Percentiles rank a stretch among this genome's conserved stretches.
phyloP scores from a whole-genome alignment of 305 asterid genomes.

The Coffea humblotiana region DNA sequence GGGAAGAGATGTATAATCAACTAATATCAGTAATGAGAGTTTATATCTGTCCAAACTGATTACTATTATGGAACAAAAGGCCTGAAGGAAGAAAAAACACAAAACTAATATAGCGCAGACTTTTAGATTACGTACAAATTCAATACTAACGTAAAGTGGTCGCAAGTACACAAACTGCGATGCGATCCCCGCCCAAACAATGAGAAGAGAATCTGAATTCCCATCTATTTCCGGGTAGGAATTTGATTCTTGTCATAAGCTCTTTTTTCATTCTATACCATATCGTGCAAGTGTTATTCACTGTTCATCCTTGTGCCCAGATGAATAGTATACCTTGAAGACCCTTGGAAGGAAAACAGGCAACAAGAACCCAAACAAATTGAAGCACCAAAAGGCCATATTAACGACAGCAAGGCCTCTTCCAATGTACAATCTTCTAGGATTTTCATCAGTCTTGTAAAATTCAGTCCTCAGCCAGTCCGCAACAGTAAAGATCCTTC shows the following conservation, averaged over 20 bases:
- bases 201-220: no score
- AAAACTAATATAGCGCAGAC: no score
- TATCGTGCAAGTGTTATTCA: conserved; percentile 1
- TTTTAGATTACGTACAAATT: no score
- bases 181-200: no score
- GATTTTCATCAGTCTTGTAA: conserved; percentile 26
- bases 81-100: no score
- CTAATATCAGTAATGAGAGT: no score
- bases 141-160: no score
- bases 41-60: no score
- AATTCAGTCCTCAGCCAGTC: conserved; percentile 62
- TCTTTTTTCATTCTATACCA: not conserved
- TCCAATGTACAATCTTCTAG: conserved; percentile 41
- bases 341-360: conserved; percentile 76
- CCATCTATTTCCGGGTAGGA: not conserved
- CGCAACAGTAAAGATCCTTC: conserved; percentile 48
- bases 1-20: no score
- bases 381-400: conserved; percentile 67
- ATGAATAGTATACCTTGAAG: conserved; percentile 51
- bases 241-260: not conserved
- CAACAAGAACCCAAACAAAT: conserved; percentile 67
- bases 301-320: conserved; percentile 22
- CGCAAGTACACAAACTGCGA: no score
- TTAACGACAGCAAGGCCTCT: conserved; percentile 54
- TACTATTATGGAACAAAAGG: no score